These are phyloP conservation scores for Megacollybia marginata DNA, from an alignment of 768 basidiomycete genomes.

Conservation along the genomic window DNA sequence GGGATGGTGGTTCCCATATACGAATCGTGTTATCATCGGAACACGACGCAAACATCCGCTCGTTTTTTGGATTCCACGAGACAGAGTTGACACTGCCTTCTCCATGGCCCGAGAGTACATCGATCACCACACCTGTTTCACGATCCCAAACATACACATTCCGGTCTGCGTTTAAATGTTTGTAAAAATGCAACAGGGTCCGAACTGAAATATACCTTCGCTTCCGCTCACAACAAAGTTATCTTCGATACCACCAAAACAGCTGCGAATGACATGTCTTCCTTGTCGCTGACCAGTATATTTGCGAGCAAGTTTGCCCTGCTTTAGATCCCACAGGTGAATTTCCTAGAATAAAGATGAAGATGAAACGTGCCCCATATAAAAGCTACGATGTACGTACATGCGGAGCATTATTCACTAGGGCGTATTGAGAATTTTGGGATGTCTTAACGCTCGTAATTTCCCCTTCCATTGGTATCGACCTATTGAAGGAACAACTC, in stretches of 20 bases:
- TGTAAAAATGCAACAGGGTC: not conserved
- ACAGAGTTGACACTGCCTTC: constrained; percentile 90
- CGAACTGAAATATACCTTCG: constrained; percentile 58
- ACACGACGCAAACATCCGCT: constrained; percentile 92
- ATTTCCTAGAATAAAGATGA: constrained; percentile 58
- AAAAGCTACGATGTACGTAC: constrained; percentile 36
- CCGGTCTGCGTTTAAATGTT: constrained; percentile 52
- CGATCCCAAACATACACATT: constrained; percentile 96
- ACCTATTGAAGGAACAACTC: constrained; percentile 29
- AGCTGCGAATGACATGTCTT: constrained; percentile 82
- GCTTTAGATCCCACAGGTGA: constrained; percentile 75
- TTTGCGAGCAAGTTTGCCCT: constrained; percentile 64
- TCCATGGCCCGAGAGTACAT: constrained; percentile 84
- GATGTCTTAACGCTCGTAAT: constrained; percentile 86
- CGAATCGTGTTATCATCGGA: constrained; percentile 89
- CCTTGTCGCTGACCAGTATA: constrained; percentile 84
- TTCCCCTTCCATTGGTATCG: constrained; percentile 65
- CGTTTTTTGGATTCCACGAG: constrained; percentile 89
- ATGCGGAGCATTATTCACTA: constrained; percentile 84
- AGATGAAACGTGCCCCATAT: constrained; percentile 6
- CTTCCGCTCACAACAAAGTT: constrained; percentile 92
- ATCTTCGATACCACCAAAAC: constrained; percentile 85
- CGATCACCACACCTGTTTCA: constrained; percentile 75
- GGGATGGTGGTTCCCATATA: constrained; percentile 67
- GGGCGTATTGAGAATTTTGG: constrained; percentile 75